Evolutionary conservation across 768 basidiomycete species (phyloP), one percentile per base, ranked within the genome.

Genomic region (Nevesoporus exiguus): DNA sequence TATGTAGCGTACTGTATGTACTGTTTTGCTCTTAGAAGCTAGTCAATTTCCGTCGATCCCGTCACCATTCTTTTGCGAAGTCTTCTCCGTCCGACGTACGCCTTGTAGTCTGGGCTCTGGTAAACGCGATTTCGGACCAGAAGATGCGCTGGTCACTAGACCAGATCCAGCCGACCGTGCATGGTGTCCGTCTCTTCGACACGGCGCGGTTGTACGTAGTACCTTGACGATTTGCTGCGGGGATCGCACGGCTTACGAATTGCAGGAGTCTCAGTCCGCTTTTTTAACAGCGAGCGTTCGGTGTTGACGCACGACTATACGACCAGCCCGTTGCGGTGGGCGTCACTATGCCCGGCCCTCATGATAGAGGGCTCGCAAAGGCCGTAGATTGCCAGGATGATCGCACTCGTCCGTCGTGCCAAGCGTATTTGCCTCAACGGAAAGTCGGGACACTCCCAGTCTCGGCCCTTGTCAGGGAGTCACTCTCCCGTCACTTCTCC

Each of bases 1-100:
- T 51, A 48, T 62, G 49, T 66, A 68, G 52, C 40, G 41, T 68
- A 66, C 51, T 5, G 30, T 47, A n/a, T 59, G 59, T 68, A 68
- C 64, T 68, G 66, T 63, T 57, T 48, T 47, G 47, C 61, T 49
- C 43, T 47, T 59, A 62, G 60, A 65, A 65, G 57, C 31, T 42
- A 13, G 58, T 54, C 64, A 47, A 66, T 63, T 55, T 60, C 54
- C 49, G 48, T 59, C 53, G 47, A 55, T 59, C 47, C 21, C 41
- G 45, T 58, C 15, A 36, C 22, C 45, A 7, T 17, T 7, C 11
- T n/a, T 29, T 46, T 15, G 4, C 7, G 42, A 44, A 45, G 44
- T 14, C 41, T 42, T 15, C 22, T 41, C 21, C 24, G 22, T 24
- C 22, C 15, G 29, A 44, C 43, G 9, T 19, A 6, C 15, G 10